Evolutionary conservation across 2,329 filamentous ascomycete species (phyloP), one percentile per base, ranked within the genome.

Genomic region (Aspergillus uvarum): DNA sequence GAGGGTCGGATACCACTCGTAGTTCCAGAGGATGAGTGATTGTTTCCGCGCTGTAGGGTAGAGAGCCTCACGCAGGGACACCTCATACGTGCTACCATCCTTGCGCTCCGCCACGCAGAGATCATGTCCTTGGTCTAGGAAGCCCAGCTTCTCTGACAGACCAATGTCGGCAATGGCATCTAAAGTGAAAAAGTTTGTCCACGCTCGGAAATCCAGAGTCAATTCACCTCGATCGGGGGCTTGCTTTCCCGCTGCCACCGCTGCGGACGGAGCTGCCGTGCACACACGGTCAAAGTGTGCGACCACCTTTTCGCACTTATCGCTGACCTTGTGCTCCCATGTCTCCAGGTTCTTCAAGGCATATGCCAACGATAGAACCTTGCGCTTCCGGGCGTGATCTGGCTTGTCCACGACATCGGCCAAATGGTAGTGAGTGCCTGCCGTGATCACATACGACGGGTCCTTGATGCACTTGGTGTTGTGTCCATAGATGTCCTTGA

Each of bases 151-250:
- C 55, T 83, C 78, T 0, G 76, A 80, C 0, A 85, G 73, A 1
- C 82, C 83, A 67, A 86, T 85, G 56, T 85, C 81, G 16, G 80
- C 82, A 54, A 85, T 85, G 2, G 82, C 83, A 59, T 86, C 83
- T 14, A 85, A 73, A 0, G 81, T 82, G 68, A 85, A 85, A 72
- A 82, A 83, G 69, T 84, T 85, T 24, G 78, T 76, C 79, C 79
- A 85, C 5, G 74, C 72, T 4, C 82, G 79, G 57, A 80, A 82
- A 64, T 85, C 81, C 19, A 85, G 73, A 0, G 74, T 81, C 8
- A 70, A 58, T 5, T 71, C 69, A 7, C 59, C 51, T 8, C 62
- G 62, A 48, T 67, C 66, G 0, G 67, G 66, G 0, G 63, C 63
- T 5, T 61, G 54, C 19, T 58, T 65, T 47, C 65, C 67, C 54